A percentile compares a stretch with the other conserved stretches of the same genome.
These are phyloP conservation scores for Pachyrhizus erosus DNA, from an alignment of 306 rosid genomes.

Conservation along the genomic window DNA sequence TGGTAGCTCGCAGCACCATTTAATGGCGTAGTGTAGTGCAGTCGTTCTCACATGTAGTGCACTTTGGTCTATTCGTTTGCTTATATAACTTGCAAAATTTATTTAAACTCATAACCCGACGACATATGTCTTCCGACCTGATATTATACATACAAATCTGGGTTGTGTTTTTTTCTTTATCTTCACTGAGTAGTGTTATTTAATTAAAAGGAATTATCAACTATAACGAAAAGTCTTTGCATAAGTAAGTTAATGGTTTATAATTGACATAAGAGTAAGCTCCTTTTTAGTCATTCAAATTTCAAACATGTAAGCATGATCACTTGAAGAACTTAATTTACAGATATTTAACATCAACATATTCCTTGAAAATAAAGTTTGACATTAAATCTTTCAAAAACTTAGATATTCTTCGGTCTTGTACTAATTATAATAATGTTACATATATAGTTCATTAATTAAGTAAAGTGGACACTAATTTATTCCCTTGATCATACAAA, in stretches of 20 bases:
- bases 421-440: no score
- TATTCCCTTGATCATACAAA: no score
- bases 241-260: neutral
- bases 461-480: no score
- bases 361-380: no score
- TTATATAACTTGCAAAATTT: neutral
- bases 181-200: neutral
- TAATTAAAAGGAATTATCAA: neutral
- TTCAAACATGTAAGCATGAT: no score
- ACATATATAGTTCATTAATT: no score
- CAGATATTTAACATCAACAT: no score
- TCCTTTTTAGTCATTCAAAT: neutral
- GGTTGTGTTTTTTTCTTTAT: neutral
- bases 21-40: neutral
- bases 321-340: no score
- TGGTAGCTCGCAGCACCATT: slow-evolving; percentile 4
- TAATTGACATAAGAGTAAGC: neutral
- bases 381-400: no score
- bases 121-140: neutral
- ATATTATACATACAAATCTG: neutral
- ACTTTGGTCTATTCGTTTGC: neutral
- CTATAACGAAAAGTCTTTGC: neutral
- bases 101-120: neutral
- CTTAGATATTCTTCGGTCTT: no score
- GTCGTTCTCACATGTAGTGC: slow-evolving; percentile 33